Evolutionary conservation across 2,329 filamentous ascomycete genomes (phyloP), one percentile per base, ranked within the genome.

Genomic region (Berkeleyomyces rouxiae): DNA sequence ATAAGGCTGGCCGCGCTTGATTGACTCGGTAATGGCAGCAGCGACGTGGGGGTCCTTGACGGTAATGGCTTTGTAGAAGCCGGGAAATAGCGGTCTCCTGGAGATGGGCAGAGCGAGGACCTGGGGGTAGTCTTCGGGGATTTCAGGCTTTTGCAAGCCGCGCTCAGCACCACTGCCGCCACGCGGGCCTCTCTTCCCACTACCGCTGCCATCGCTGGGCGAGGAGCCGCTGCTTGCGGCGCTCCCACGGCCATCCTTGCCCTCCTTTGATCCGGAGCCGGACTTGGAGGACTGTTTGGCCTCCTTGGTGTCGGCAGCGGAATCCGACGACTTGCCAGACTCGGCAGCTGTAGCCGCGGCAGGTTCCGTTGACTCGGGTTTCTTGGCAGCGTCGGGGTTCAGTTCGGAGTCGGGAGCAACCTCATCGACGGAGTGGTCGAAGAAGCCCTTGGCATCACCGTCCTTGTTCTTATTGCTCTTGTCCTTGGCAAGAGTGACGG

Each of bases 11-110:
- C 93, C 93, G 61, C 92, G 82, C 79, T 95, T 96, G 72, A 97
- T 89, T 80, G 96, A 93, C 71, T 99, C 95, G 64, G 91, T 87
- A 67, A 99, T 95, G 31, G 93, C 93, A 46, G 85, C 84, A 11
- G 91, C 87, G 43, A 99, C 93, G 68, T 93, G 88, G 16, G 88
- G 88, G 70, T 99, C 90, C 71, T 89, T 86, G 68, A 99, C 95
- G 3, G 92, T 99, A 68, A 99, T 93, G 7, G 93, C 92, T 75
- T 99, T 99, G 78, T 99, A 99, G 74, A 97, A 99, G 1, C 93
- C 93, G 0, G 93, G 93, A 74, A 97, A 99, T 10, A 99, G 77
- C 9, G 93, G 93, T 61, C 93, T 82, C 72, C 95, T 90, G 37
- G 90, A 88, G 69, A 99, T 96, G 6, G 93, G 93, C 63, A 99